Conservation (phyloP, 306 rosid species). For the Gynostemma pentaphyllum region DNA sequence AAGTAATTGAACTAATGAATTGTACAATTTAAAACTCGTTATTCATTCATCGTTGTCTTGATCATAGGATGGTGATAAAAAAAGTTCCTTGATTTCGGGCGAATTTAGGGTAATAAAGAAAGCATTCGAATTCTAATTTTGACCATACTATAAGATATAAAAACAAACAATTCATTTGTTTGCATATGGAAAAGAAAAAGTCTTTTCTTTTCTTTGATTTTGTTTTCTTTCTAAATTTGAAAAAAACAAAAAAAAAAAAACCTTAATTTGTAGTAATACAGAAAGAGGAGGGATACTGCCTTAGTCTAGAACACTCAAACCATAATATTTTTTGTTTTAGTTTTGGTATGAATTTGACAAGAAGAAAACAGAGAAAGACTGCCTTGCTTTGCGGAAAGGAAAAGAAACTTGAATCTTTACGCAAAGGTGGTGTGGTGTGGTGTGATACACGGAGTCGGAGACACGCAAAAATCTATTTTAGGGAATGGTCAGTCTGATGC, state of each 20-base stretch:
- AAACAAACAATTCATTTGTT: not conserved
- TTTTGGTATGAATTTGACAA: not conserved
- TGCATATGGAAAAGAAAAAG: not conserved
- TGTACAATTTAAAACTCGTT: not conserved
- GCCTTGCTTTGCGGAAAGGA: too few species aligned
- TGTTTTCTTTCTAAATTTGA: too few species aligned
- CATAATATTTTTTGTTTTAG: too few species aligned
- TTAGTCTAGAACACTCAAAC: too few species aligned
- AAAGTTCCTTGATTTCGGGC: constrained; percentile 3
- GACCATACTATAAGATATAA: not conserved
- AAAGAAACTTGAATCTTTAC: constrained; percentile 1
- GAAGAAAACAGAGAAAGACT: constrained; percentile 9
- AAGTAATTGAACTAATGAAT: too few species aligned
- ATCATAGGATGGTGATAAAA: not conserved
- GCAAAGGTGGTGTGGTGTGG: too few species aligned
- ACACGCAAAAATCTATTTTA: not conserved
- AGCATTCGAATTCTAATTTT: not conserved
- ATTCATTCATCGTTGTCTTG: not conserved
- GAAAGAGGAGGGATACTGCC: too few species aligned
- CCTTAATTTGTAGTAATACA: too few species aligned
- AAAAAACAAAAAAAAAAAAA: too few species aligned
- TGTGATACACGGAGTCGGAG: too few species aligned
- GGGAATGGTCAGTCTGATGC: too few species aligned
- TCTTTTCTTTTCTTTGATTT: not conserved
- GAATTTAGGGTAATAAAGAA: not conserved